Base-by-base conservation (phyloP, 768 basidiomycete species). In the Termitomyces sp. region DNA sequence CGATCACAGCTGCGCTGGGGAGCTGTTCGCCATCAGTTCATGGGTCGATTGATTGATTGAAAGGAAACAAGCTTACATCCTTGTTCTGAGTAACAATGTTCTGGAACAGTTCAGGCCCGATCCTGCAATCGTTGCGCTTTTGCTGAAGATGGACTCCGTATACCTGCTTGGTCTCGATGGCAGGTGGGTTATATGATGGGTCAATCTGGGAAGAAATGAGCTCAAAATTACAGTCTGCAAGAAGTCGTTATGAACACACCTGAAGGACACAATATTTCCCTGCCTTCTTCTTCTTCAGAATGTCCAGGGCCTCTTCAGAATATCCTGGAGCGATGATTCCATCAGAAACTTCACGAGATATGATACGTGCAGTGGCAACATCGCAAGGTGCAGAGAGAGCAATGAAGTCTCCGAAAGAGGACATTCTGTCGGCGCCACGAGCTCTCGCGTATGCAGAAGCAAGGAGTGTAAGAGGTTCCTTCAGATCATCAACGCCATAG, bases 351-450 rank as follows among this genome's bases (percentile, higher is more conserved):
- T 99, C 97, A 18, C 97, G 85, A n/a, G 94, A 95, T 69, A 99
- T 97, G 70, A 99, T 95, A 62, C 86, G 88, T 43, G 97, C 97
- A 9, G 97, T 98, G 1, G 93, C 89, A 37, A 95, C 78, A 69
- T 99, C 97, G 75, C 95, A 97, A 20, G 88, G 85, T 27, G 89
- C 87, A 18, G 95, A 97, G 12, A 99, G 81, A 0, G 95, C 97
- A 65, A 99, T 95, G 71, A 98, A 99, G 76, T 99, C 97, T 5
- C 97, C 97, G 70, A 98, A 99, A 2, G 96, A 98, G 1, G 96
- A 98, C 97, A 99, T 99, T 54, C 97, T 87, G 71, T 99, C 97
- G 24, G 97, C 96, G 89, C 93, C 96, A 68, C 97, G 86, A 48
- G 97, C 97, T 46, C 97, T 88, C 46, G 97, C 96, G 65, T 99